Conservation (phyloP, 2,329 filamentous ascomycete genomes). For the Cladobotryum protrusum region DNA sequence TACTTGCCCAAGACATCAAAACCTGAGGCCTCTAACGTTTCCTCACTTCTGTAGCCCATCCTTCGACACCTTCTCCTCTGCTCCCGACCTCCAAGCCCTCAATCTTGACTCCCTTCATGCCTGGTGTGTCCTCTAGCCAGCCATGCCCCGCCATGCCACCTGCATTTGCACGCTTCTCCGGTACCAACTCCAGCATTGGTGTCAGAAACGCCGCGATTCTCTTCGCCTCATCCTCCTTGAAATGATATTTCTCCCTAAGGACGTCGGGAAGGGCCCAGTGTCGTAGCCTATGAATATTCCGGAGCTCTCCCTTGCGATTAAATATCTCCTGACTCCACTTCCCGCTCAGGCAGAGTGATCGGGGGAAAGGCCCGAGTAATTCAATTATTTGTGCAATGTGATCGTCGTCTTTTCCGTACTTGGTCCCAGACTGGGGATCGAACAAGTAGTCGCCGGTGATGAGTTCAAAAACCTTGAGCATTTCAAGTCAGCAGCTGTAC, state of each 20-base stretch:
- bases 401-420: constrained; percentile 98
- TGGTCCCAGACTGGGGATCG: constrained; percentile 95
- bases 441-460: constrained; percentile 99
- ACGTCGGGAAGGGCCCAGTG: constrained; percentile 96
- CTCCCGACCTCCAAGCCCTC: constrained; percentile 70
- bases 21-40: constrained; percentile 50
- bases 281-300: constrained; percentile 92
- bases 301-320: constrained; percentile 92
- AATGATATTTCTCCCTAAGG: constrained; percentile 93
- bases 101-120: constrained; percentile 77
- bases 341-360: constrained; percentile 81
- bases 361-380: constrained; percentile 86
- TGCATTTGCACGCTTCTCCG: constrained; percentile 86
- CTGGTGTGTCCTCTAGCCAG: constrained; percentile 79
- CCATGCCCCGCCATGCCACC: constrained; percentile 86
- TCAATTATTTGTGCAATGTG: constrained; percentile 99
- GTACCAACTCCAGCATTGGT: constrained; percentile 86
- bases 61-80: constrained; percentile 86
- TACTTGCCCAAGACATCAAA: not conserved
- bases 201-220: constrained; percentile 74
- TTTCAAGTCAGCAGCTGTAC: constrained; percentile 9
- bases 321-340: constrained; percentile 99
- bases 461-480: constrained; percentile 79
- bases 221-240: constrained; percentile 72
- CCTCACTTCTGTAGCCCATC: constrained; percentile 86